A percentile compares a stretch with the other conserved stretches of the same genome.
phyloP scores from a whole-genome alignment of 75 land plant species.

The Gnetum montanum region DNA sequence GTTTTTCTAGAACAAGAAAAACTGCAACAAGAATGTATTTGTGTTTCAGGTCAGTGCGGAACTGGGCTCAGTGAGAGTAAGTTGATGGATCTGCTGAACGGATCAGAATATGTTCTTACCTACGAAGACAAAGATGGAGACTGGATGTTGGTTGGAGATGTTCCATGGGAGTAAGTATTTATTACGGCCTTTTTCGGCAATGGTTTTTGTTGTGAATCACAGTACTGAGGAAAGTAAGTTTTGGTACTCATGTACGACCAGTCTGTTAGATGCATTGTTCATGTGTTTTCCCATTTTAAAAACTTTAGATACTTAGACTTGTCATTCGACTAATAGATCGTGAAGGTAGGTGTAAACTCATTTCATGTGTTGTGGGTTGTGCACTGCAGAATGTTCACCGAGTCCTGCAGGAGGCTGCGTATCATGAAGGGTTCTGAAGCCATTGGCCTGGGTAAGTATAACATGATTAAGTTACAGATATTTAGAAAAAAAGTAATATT shows the following conservation, averaged over 20 bases:
- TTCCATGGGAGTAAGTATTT: conserved; percentile 28
- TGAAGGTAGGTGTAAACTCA: no score
- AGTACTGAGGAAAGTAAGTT: not conserved
- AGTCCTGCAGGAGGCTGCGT: conserved; percentile 47
- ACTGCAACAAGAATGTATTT: no score
- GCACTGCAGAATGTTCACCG: conserved; percentile 40
- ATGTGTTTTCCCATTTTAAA: no score
- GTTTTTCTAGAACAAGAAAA: no score
- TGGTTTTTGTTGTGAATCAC: not conserved
- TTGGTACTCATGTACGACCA: no score
- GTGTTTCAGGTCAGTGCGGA: conserved; percentile 18
- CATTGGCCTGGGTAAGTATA: conserved; percentile 59
- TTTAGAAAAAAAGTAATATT: no score
- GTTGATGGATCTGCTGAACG: conserved; percentile 28
- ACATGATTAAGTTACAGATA: no score
- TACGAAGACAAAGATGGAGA: conserved; percentile 39
- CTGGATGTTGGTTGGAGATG: conserved; percentile 37
- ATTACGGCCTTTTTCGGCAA: not conserved
- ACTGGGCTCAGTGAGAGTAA: conserved; percentile 22
- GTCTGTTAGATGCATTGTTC: no score
- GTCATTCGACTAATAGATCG: no score
- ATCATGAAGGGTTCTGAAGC: conserved; percentile 77
- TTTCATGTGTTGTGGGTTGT: not conserved
- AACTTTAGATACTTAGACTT: no score
- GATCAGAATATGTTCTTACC: conserved; percentile 38